A percentile compares a stretch with the other conserved stretches of the same genome.
Evolutionary conservation across 768 basidiomycete genomes (phyloP).

Genomic region (Rhodosporidiobolus sp.): DNA sequence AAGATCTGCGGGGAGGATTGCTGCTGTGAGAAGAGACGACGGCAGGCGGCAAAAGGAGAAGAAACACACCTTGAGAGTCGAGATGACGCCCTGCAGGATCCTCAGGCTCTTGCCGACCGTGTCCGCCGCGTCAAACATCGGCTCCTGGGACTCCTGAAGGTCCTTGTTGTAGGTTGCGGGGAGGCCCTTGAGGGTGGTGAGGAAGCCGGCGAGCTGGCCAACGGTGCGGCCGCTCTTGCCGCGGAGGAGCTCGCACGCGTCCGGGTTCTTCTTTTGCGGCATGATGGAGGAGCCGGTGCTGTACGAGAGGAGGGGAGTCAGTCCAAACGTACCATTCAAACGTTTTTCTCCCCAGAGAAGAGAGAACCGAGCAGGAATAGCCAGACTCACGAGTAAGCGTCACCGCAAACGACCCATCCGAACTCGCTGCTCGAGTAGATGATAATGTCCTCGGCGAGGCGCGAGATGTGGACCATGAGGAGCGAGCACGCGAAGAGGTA

Average conservation of each 20-base stretch:
- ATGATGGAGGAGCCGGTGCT: conserved; percentile 99
- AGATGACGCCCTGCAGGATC: conserved; percentile 91
- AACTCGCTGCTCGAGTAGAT: conserved; percentile 97
- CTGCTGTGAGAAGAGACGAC: not conserved
- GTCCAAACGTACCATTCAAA: too few species aligned
- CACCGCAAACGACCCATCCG: conserved; percentile 90
- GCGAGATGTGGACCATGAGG: conserved; percentile 87
- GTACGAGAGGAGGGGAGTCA: not conserved
- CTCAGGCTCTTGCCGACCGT: conserved; percentile 80
- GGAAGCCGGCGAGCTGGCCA: conserved; percentile 95
- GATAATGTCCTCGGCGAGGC: conserved; percentile 92
- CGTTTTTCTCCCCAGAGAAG: too few species aligned
- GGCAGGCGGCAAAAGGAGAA: not conserved
- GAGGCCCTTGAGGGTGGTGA: conserved; percentile 94
- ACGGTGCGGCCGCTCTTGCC: conserved; percentile 94
- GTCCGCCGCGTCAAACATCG: conserved; percentile 88
- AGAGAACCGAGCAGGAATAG: not conserved
- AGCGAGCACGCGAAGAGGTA: conserved; percentile 95
- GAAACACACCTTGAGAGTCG: conserved; percentile 71
- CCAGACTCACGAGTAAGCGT: conserved; percentile 82
- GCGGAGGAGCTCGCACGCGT: conserved; percentile 88
- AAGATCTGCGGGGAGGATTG: conserved; percentile 72
- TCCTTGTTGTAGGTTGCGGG: conserved; percentile 99
- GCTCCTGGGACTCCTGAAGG: conserved; percentile 97
- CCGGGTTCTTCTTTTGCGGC: conserved; percentile 99